Evolutionary conservation across 1,284 basidiomycete species (phyloP).

Genomic region (Porodaedalea pini): DNA sequence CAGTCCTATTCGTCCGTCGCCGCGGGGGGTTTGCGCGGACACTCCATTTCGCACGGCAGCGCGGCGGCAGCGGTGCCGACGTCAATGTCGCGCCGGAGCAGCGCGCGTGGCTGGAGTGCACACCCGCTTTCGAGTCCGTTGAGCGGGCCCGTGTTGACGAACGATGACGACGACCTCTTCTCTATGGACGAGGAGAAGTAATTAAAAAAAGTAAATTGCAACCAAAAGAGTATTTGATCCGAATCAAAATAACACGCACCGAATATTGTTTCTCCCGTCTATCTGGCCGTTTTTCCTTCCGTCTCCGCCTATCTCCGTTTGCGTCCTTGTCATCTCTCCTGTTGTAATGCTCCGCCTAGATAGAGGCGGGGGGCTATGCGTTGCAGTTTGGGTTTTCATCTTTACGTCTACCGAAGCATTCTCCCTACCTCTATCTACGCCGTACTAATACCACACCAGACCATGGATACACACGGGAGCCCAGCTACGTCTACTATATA

Average conservation of each 20-base stretch:
- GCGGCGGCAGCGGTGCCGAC: slow-evolving; percentile 34
- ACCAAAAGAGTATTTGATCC: no score
- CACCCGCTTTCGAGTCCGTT: slow-evolving; percentile 42
- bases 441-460: no score
- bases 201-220: no score
- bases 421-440: no score
- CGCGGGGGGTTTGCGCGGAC: slow-evolving; percentile 26
- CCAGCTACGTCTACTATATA: no score
- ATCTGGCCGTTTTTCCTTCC: background rate
- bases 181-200: slow-evolving; percentile 47
- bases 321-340: no score
- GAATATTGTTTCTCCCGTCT: background rate
- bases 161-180: slow-evolving; percentile 66
- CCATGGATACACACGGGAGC: no score
- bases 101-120: slow-evolving; percentile 15
- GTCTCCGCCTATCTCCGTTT: background rate
- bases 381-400: no score
- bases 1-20: slow-evolving; percentile 46
- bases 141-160: slow-evolving; percentile 52
- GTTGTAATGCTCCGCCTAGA: no score
- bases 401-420: no score
- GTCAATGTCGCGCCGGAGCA: slow-evolving; percentile 13
- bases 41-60: slow-evolving; percentile 28
- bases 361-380: no score
- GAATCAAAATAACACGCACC: background rate